Evolutionary conservation across 257 asterid species (phyloP).

Genomic region (Coffea eugenioides): DNA sequence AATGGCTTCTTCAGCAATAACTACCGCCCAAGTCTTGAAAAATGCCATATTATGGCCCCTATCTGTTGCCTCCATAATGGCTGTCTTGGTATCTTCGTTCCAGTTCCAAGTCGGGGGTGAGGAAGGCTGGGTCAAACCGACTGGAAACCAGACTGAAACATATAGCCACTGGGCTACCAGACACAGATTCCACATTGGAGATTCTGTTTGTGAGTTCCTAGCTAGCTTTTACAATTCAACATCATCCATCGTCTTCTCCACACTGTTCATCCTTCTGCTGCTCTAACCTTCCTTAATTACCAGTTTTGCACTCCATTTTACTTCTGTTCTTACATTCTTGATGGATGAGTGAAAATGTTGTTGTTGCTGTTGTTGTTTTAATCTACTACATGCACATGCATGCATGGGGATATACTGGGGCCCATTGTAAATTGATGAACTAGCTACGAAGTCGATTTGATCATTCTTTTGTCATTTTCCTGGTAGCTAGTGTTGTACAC

Average conservation of each 20-base stretch:
- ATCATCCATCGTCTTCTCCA: neutral
- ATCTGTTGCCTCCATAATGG: constrained; percentile 24
- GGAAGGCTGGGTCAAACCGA: constrained; percentile 57
- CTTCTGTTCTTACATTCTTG: no score
- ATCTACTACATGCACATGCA: no score
- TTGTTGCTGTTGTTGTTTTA: no score
- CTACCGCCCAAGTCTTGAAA: constrained; percentile 13
- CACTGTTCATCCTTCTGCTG: neutral
- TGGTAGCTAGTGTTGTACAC: no score
- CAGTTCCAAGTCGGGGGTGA: constrained; percentile 58
- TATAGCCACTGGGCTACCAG: constrained; percentile 77
- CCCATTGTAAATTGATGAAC: no score
- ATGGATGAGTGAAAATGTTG: no score
- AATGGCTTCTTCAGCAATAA: neutral
- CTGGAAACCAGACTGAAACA: constrained; percentile 52
- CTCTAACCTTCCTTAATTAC: no score
- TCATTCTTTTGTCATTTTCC: no score
- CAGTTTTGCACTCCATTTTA: no score
- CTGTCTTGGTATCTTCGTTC: constrained; percentile 32
- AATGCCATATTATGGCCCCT: constrained; percentile 26
- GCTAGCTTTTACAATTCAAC: no score
- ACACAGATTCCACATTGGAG: constrained; percentile 66
- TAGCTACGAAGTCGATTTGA: no score
- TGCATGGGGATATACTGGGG: no score
- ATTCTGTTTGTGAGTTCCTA: constrained; percentile 47